Evolutionary conservation across 106 monocot species (phyloP), one percentile per base, ranked within the genome.

Genomic region (Triglochin maritima): DNA sequence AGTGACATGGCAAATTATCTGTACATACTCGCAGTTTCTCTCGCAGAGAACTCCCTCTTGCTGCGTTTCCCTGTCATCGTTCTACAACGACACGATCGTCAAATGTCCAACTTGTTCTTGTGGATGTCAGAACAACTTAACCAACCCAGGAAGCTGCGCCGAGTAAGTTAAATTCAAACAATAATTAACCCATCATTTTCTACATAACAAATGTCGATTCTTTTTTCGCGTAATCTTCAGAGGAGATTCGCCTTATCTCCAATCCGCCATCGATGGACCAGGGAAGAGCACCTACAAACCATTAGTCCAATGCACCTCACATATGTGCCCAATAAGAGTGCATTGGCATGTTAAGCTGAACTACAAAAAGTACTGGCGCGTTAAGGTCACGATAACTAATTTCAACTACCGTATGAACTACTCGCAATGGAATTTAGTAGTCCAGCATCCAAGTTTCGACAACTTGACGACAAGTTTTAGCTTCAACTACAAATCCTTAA

Each of bases 391-490:
- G 12, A 66, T 74, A 50, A 66, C 74, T 16, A 74, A 74, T 47
- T 74, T 74, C 43, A 66, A 65, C 17, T 57, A 74, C 58, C 16
- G 65, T 56, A 66, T 58, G 66, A 74, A 74, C 66, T 74, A 74
- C 57, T 52, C 74, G 6, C 66, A 74, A 9, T 74, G 74, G 74
- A 74, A 66, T 44, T 17, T 74, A 5, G 74, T 74, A 17, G 49
- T 57, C 57, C 65, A 74, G 29, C 74, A 74, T 43, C 74, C 74
- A 10, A 74, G 66, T 56, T 66, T 74, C 46, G 74, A 66, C 42
- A 66, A 66, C 42, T 7, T 74, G 47, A 56, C 74, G 4, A 17
- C 56, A n/a, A 9, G 47, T 15, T 74, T 66, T 17, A 66, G 74
- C 49, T 74, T 74, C 66, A 65, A 65, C 16, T 74, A 74, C 66